Evolutionary conservation across 2,329 filamentous ascomycete species (phyloP).

Genomic region (Calonectria crousiana): DNA sequence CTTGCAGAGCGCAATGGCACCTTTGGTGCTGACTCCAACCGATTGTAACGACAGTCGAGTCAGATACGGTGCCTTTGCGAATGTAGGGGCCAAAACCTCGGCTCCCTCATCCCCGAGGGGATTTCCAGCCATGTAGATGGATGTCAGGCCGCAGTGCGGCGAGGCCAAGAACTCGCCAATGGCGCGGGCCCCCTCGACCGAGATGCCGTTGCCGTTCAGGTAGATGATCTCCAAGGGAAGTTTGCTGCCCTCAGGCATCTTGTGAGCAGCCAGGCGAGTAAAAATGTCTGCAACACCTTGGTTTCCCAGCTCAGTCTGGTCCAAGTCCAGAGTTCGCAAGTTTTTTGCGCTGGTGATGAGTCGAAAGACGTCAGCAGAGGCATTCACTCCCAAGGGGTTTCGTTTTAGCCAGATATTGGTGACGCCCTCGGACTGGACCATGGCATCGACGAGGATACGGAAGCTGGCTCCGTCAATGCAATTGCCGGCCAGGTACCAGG

Average conservation of each 20-base stretch:
- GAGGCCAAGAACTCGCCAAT: constrained; percentile 50
- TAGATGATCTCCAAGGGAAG: constrained; percentile 53
- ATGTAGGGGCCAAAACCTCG: constrained; percentile 45
- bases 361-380: constrained; percentile 55
- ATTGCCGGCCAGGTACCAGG: constrained; percentile 68
- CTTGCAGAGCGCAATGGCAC: constrained; percentile 52
- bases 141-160: constrained; percentile 49
- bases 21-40: constrained; percentile 55
- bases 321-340: constrained; percentile 64
- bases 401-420: constrained; percentile 67
- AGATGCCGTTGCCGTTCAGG: constrained; percentile 53
- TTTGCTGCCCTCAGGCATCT: constrained; percentile 42
- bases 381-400: constrained; percentile 59
- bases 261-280: constrained; percentile 47
- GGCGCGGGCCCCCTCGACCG: constrained; percentile 44
- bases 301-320: constrained; percentile 64
- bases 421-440: constrained; percentile 56
- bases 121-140: constrained; percentile 54
- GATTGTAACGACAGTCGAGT: constrained; percentile 56
- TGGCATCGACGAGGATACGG: constrained; percentile 56
- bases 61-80: constrained; percentile 50
- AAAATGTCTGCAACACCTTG: constrained; percentile 59
- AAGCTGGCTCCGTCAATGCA: constrained; percentile 61
- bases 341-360: constrained; percentile 57
- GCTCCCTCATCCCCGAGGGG: constrained; percentile 51